Percentiles rank a stretch among this genome's conserved stretches.
phyloP scores from a whole-genome alignment of 306 rosid genomes.

The Cucumis melo region DNA sequence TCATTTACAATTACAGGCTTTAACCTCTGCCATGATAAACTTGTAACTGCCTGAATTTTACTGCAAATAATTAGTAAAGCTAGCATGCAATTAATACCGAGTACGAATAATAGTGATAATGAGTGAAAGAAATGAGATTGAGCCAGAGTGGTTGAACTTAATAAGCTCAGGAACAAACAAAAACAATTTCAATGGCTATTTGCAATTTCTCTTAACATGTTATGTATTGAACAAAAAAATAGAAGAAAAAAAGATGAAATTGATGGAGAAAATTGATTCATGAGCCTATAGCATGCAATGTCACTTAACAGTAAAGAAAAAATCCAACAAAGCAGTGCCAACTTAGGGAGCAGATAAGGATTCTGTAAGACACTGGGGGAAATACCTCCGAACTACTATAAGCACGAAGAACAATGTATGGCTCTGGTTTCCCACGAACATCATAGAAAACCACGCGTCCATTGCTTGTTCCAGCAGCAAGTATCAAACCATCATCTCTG shows the following conservation, averaged over 20 bases:
- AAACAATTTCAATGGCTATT: background rate
- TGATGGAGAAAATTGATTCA: background rate
- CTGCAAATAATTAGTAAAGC: conserved; percentile 9
- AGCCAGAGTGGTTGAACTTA: background rate
- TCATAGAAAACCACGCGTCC: conserved; percentile 93
- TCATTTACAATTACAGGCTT: conserved; percentile 82
- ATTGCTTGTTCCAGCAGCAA: conserved; percentile 95
- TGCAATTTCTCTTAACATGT: background rate
- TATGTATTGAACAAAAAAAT: background rate
- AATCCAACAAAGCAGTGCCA: background rate
- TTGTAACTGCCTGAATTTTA: conserved; percentile 75
- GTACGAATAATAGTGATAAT: background rate
- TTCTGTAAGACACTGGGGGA: background rate
- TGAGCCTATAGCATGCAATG: background rate
- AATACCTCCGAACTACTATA: conserved; percentile 48
- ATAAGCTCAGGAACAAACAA: background rate
- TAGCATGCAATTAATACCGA: background rate
- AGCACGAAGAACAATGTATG: conserved; percentile 80
- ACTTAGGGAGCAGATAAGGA: background rate
- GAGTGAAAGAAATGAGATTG: background rate
- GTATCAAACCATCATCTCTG: conserved; percentile 89
- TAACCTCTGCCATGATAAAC: conserved; percentile 98
- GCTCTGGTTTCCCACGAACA: conserved; percentile 94
- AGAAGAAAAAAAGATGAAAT: background rate
- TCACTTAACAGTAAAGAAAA: background rate